phyloP scores from a whole-genome alignment of 2,329 filamentous ascomycete genomes.

The Pseudophaeomoniella oleicola region DNA sequence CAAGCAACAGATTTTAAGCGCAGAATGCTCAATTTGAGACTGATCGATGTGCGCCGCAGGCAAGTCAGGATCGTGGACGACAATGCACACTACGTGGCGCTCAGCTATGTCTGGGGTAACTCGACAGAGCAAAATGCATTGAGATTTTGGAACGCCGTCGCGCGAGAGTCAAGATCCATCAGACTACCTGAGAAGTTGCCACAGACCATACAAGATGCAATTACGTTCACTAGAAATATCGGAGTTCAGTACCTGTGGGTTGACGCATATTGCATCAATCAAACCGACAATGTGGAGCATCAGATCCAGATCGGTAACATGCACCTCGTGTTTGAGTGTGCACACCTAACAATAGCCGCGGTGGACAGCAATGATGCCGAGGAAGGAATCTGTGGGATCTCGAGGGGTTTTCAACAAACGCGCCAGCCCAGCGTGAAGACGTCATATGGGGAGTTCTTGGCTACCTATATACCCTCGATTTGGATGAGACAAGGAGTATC shows the following conservation, averaged over 20 bases:
- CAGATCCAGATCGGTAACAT: too few relatives aligned
- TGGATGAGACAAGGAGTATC: not conserved
- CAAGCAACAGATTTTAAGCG: not conserved
- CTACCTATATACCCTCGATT: not conserved
- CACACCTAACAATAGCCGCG: too few relatives aligned
- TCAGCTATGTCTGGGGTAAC: not conserved
- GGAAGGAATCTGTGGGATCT: too few relatives aligned
- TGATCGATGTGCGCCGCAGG: not conserved
- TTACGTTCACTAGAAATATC: not conserved
- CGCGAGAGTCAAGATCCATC: not conserved
- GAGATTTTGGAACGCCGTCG: not conserved
- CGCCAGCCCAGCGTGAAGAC: not conserved
- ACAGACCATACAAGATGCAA: not conserved
- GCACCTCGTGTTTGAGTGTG: too few relatives aligned
- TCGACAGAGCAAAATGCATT: not conserved
- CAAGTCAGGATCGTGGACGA: not conserved
- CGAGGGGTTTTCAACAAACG: not conserved
- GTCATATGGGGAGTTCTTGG: not conserved
- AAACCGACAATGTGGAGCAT: too few relatives aligned
- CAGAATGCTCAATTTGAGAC: not conserved
- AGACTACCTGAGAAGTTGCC: not conserved
- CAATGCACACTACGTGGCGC: not conserved
- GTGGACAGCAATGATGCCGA: too few relatives aligned
- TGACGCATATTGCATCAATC: too few relatives aligned
- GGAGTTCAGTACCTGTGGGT: too few relatives aligned